phyloP scores from a whole-genome alignment of 2,329 filamentous ascomycete genomes.

The Blastomyces emzantsi region DNA sequence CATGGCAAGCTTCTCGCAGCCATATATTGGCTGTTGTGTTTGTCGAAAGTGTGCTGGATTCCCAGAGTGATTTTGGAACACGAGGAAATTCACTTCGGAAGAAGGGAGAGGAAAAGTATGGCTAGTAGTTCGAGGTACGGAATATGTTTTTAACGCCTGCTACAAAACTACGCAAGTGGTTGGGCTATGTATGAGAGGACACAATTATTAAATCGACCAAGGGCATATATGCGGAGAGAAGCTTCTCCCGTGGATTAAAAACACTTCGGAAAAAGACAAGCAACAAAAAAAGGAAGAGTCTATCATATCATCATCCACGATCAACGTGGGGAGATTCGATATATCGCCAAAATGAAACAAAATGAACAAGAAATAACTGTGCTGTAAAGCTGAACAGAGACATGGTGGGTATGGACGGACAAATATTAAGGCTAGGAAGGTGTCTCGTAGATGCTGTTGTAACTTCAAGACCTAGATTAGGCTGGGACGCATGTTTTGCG shows the following conservation, averaged over 20 bases:
- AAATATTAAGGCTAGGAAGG: neutral
- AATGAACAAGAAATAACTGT: neutral
- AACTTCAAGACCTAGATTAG: neutral
- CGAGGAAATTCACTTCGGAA: neutral
- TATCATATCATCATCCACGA: conserved; percentile 6
- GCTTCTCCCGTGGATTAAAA: neutral
- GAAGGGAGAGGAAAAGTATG: neutral
- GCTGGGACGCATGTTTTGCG: neutral
- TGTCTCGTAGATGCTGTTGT: neutral
- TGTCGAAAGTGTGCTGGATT: neutral
- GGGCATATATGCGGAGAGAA: neutral
- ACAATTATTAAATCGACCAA: neutral
- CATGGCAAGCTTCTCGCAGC: neutral
- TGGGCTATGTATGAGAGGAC: neutral
- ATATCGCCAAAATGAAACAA: neutral
- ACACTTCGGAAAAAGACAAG: neutral
- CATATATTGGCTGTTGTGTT: neutral
- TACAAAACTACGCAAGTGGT: neutral
- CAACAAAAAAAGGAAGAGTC: neutral
- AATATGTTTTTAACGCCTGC: neutral
- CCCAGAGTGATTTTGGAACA: neutral
- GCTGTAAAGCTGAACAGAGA: neutral
- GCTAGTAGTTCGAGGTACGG: neutral
- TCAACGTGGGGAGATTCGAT: conserved; percentile 3
- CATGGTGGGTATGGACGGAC: neutral